phyloP scores from a whole-genome alignment of 352 stramenopile genomes.

The Globisporangium paddicum region DNA sequence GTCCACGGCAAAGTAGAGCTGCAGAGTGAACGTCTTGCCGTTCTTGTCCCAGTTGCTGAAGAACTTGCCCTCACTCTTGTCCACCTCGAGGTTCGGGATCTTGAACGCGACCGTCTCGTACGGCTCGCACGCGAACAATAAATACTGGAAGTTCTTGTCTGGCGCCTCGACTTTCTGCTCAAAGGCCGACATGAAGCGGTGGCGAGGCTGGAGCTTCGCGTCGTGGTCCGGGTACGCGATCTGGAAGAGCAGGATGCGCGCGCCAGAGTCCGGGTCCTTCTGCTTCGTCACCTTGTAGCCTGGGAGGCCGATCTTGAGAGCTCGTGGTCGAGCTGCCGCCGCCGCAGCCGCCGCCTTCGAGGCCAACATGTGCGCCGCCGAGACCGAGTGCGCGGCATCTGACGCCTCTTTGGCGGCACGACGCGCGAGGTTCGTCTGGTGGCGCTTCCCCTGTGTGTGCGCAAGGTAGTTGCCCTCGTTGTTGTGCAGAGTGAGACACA shows the following conservation, averaged over 20 bases:
- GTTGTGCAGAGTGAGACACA: conserved; percentile 98
- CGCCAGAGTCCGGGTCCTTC: conserved; percentile 74
- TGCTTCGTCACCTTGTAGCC: conserved; percentile 98
- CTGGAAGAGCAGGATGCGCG: conserved; percentile 90
- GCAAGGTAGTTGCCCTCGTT: conserved; percentile 99
- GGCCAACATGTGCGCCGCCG: conserved; percentile 37
- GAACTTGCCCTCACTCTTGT: conserved; percentile 94
- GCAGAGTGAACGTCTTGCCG: conserved; percentile 95
- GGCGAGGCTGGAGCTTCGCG: conserved; percentile 90
- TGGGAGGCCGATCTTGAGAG: conserved; percentile 94
- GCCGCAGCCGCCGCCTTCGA: conserved; percentile 34
- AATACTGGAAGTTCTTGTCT: conserved; percentile 95
- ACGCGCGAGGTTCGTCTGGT: conserved; percentile 95
- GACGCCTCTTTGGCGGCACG: conserved; percentile 84
- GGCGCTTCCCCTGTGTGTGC: conserved; percentile 98
- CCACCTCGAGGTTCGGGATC: conserved; percentile 95
- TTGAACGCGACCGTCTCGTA: conserved; percentile 99
- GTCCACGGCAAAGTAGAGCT: conserved; percentile 57
- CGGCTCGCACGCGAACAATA: conserved; percentile 98
- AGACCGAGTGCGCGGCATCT: conserved; percentile 45
- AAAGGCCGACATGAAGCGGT: conserved; percentile 99
- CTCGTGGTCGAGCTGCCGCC: conserved; percentile 48
- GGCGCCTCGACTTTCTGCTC: conserved; percentile 97
- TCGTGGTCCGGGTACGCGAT: conserved; percentile 97
- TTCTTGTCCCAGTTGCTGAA: conserved; percentile 98